Base-by-base conservation (phyloP, 177 flowering plant genomes). In the Vitis hybrid region DNA sequence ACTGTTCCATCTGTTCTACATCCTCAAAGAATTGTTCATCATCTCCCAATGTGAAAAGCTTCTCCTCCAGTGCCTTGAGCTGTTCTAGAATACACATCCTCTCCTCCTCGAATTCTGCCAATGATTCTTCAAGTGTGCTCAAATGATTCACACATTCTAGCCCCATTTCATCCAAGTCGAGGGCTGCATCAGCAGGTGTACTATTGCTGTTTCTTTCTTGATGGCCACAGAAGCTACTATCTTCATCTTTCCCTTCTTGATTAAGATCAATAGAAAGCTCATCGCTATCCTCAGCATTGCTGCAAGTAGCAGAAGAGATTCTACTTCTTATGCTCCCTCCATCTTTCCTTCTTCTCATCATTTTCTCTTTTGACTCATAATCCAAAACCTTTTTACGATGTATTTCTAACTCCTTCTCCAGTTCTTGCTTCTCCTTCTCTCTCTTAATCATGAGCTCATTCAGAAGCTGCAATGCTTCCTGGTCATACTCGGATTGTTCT, bases 401-500 rank as follows among this genome's bases (percentile, higher is more conserved):
- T 1, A 73, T n/a, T 55, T 90, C 97, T 75, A 92, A 62, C 63
- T 93, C 97, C 69, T 76, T 86, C 71, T 90, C 92, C 12, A 93
- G 81, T 70, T 89, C 95, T 61, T 90, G 87, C 75, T 90, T 93
- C 80, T 93, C 97, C 76, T 76, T 92, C 73, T 94, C 98, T 65
- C 92, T 84, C 78, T 87, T 94, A 52, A 86, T 74, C 89, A 94
- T 86, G 9, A 94, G 86, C 70, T 92, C 97, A 75, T 92, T 90
- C 59, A 94, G 22, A 33, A 92, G 90, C 61, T 92, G 92, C 77
- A 94, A 72, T 3, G 97, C 97, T 79, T 94, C 98, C 71, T 90
- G 92, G 61, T 94, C 98, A 65, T 90, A 94, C 71, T 90, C 97
- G 12, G 94, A 78, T 74, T 94, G 97, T 76, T 92, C 97, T 69